Percentiles rank a stretch among this genome's conserved stretches.
phyloP scores from a whole-genome alignment of 192 early-diverging fungal species.

The Rhizophagus clarus region DNA sequence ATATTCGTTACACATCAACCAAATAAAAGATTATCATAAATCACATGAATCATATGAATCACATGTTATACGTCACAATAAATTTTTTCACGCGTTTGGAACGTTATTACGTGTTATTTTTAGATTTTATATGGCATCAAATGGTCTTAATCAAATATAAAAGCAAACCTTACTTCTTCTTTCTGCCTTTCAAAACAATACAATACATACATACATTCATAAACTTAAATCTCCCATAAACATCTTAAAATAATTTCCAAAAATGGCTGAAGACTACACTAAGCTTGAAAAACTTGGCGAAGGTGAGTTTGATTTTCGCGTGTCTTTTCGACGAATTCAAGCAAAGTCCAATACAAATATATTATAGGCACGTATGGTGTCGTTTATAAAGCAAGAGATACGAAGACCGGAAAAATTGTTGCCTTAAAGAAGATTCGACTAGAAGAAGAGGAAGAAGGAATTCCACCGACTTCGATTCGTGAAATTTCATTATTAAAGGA shows the following conservation, averaged over 20 bases:
- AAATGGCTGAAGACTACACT: slow-evolving; percentile 52
- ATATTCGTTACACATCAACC: not conserved
- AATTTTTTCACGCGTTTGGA: too few species aligned
- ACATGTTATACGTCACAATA: too few species aligned
- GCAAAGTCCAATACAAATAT: not conserved
- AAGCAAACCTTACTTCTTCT: too few species aligned
- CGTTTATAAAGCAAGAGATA: slow-evolving; percentile 75
- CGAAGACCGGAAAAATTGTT: slow-evolving; percentile 56
- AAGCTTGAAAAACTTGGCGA: slow-evolving; percentile 77
- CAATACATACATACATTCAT: too few species aligned
- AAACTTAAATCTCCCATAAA: too few species aligned
- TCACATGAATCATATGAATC: too few species aligned
- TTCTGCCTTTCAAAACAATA: too few species aligned
- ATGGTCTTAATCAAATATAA: too few species aligned
- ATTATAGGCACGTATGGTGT: slow-evolving; percentile 76
- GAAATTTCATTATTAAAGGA: slow-evolving; percentile 82
- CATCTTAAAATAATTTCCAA: not conserved
- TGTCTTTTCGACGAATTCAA: not conserved
- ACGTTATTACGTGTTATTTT: too few species aligned
- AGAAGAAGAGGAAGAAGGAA: slow-evolving; percentile 63
- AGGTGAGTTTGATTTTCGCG: not conserved
- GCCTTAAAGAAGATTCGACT: slow-evolving; percentile 77
- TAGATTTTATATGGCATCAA: too few species aligned
- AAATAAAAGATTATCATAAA: too few species aligned
- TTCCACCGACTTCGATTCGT: slow-evolving; percentile 72